These are phyloP conservation scores for Schizosaccharomyces octosporus DNA, from an alignment of 805 yeast genomes.

Conservation along the genomic window DNA sequence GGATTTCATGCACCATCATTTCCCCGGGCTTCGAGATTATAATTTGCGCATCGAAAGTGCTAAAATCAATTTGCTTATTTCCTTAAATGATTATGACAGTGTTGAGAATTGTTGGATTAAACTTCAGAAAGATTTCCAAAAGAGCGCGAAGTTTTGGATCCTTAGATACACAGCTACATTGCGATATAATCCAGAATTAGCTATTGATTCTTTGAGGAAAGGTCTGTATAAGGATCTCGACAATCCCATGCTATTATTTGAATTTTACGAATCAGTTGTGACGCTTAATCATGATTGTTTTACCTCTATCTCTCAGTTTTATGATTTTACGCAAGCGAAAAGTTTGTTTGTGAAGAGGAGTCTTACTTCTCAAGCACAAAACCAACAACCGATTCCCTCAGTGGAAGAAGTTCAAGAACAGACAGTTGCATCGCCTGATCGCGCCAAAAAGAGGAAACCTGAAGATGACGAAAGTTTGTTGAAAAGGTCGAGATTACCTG, in stretches of 20 bases:
- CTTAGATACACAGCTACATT: background rate
- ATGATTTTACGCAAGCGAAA: background rate
- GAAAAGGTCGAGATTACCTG: background rate
- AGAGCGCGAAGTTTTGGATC: background rate
- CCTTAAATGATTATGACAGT: background rate
- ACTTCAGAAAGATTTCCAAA: background rate
- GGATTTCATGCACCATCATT: background rate
- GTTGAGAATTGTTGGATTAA: background rate
- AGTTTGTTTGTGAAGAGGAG: background rate
- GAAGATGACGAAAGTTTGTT: background rate
- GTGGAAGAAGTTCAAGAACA: no score
- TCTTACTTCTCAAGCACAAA: background rate
- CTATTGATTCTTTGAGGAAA: background rate
- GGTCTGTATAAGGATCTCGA: background rate
- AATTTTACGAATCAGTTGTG: background rate
- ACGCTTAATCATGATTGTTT: background rate
- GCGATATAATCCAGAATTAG: background rate
- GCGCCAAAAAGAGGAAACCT: background rate
- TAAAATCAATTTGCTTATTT: background rate
- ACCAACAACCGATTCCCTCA: background rate
- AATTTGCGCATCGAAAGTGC: conserved; percentile 3
- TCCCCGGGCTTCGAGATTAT: conserved; percentile 3
- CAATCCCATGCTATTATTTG: background rate
- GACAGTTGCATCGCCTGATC: background rate
- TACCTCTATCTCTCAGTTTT: background rate